Base-by-base conservation (phyloP, 441 rosid species). In the Euphorbia celastroides region DNA sequence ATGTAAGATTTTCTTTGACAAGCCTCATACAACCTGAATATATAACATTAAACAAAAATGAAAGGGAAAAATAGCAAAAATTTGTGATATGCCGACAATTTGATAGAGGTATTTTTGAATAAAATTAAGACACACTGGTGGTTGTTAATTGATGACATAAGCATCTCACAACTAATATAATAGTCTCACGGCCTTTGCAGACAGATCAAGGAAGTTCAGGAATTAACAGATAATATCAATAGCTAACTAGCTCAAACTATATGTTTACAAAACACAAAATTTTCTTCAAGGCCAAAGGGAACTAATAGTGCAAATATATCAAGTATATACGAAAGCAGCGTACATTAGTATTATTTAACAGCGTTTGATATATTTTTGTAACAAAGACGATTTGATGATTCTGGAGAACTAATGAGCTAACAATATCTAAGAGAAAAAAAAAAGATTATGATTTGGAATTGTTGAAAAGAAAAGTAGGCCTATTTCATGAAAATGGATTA, bases 21-120 rank as follows among this genome's bases (percentile, higher is more conserved):
- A 95, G 85, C 83, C 96, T 88, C 95, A 95, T 80, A 81, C 97
- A 95, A 77, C 98, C 99, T 95, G 79, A 42, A 42, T 32, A 72
- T 13, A 70, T 34, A 64, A 64, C 72, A 72, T 68, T 56, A 52
- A 58, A 60, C 3, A 76, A 10, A 56, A 44, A 59, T 28, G 12
- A 50, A 51, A 28, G 68, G 69, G 57, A 58, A 63, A n/a, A 60
- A 28, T 16, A 66, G 17, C 12, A 59, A 20, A 17, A 55, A 46
- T 50, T 44, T 59, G 42, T 28, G 19, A 63, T 27, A 26, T 27
- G 46, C 11, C 51, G 19, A 69, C 38, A 67, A 64, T 20, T 26
- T 38, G 19, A 50, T 42, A 13, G 61, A 62, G 17, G 5, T 38
- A 38, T 38, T 38, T 38, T 38, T 12, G 7, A 26, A 57, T 1